These are phyloP conservation scores for Musa acuminata DNA, from an alignment of 176 grass and related monocot species.

Conservation along the genomic window DNA sequence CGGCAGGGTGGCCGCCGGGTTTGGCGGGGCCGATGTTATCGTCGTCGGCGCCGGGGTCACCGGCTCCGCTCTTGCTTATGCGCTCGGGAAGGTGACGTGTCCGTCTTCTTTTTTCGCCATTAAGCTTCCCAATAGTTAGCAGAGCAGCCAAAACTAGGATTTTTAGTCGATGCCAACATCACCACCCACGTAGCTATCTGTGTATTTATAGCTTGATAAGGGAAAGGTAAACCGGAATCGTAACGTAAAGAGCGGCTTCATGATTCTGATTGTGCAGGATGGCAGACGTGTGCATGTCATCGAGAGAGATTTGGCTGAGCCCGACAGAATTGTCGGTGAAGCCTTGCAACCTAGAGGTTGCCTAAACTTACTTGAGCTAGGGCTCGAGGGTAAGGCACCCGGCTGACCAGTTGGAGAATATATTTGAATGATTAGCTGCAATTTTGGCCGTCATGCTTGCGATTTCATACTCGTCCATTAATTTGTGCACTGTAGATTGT, in stretches of 20 bases:
- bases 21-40: constrained; percentile 54
- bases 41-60: constrained; percentile 79
- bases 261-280: constrained; percentile 37
- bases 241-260: too few species aligned
- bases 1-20: background rate
- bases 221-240: too few species aligned
- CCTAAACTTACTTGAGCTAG: too few species aligned
- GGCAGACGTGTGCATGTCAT: constrained; percentile 71
- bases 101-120: background rate
- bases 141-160: too few species aligned
- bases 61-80: constrained; percentile 88
- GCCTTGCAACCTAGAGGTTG: too few species aligned
- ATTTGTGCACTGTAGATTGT: constrained; percentile 41
- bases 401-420: background rate
- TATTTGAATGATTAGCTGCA: background rate
- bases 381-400: too few species aligned
- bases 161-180: too few species aligned
- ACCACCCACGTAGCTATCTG: too few species aligned
- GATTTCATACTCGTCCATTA: background rate
- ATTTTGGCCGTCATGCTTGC: background rate
- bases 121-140: background rate
- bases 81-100: constrained; percentile 58
- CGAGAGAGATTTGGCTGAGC: constrained; percentile 82
- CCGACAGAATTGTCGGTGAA: constrained; percentile 39
- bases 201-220: too few species aligned